Conservation (phyloP, 345 rosid species). For the Pugionium cornutum region DNA sequence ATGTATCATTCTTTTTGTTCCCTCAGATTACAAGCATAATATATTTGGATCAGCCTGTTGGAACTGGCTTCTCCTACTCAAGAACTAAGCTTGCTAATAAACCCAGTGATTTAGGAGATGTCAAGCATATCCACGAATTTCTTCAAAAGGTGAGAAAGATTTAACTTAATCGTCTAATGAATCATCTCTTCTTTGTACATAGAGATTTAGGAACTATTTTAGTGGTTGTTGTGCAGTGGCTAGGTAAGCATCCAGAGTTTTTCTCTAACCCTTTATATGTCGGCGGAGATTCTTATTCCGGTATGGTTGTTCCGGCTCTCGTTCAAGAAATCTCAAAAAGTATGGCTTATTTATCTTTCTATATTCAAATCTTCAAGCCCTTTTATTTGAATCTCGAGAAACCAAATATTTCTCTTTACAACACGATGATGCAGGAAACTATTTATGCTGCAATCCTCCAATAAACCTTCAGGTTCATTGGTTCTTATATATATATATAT, state of each 20-base stretch:
- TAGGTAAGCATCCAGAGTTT: constrained; percentile 57
- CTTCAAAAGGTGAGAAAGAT: constrained; percentile 46
- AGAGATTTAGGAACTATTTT: background rate
- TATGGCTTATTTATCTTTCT: background rate
- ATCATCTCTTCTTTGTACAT: constrained; percentile 10
- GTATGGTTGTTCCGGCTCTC: constrained; percentile 53
- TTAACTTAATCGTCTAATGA: constrained; percentile 28
- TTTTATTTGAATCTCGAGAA: background rate
- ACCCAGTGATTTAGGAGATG: constrained; percentile 52
- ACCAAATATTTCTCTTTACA: background rate
- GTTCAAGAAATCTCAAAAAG: constrained; percentile 47
- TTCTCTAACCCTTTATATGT: constrained; percentile 54
- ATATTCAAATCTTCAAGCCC: background rate
- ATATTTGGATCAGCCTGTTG: constrained; percentile 73
- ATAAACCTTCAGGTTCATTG: constrained; percentile 60
- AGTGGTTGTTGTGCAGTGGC: constrained; percentile 51
- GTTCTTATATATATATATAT: background rate
- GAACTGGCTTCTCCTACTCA: constrained; percentile 78
- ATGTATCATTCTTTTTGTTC: constrained; percentile 32
- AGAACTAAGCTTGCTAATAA: constrained; percentile 36
- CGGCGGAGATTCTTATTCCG: constrained; percentile 71
- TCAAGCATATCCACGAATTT: constrained; percentile 49
- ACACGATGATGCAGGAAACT: constrained; percentile 51
- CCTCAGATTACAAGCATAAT: constrained; percentile 60
- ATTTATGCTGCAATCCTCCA: constrained; percentile 41